Evolutionary conservation across 164 flowering plant species (phyloP), one percentile per base, ranked within the genome.

Genomic region (Litsea cubeba): DNA sequence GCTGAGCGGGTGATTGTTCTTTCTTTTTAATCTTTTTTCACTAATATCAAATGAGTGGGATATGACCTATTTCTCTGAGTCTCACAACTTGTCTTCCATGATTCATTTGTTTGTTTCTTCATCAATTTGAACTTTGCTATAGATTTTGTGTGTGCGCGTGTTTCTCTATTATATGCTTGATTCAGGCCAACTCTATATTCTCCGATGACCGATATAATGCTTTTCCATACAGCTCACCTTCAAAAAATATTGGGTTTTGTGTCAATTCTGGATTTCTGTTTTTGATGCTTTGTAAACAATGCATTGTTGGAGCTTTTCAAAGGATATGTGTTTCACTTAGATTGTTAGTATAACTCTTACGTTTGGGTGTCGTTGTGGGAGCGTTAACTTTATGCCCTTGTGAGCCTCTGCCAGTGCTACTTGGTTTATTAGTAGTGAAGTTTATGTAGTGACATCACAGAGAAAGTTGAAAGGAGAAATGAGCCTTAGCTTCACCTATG

Each of bases 1-100:
- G 94, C 93, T 2, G 89, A 90, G 63, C 74, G 90, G 88, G 98
- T 93, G 87, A 12, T 15, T 66, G 71, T 50, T 24, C 25, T 70
- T 62, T 68, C 22, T 26, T 30, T 66, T 20, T n/a, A 14, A 17
- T 12, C 12, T 54, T 12, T 22, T 40, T 68, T 40, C 54, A 20
- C 12, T 25, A 66, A 14, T 8, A 50, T 72, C 57, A 2, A 68
- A 22, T 46, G 20, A 68, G 54, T 68, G 14, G 54, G 30, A 68
- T n/a, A 20, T 66, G n/a, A 6, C 28, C 6, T 66, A 54, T 10
- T 66, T 66, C 3, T 12, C 46, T 28, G 15, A 66, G 6, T 28
- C 28, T 5, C 32, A 66, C 40, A 66, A 66, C 69, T 28, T 66
- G 69, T 1, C 15, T 66, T 66, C 26, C 66, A 12, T 24, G 17